Base-by-base conservation (phyloP, 2,329 filamentous ascomycete species). In the Pseudonectria buxi region DNA sequence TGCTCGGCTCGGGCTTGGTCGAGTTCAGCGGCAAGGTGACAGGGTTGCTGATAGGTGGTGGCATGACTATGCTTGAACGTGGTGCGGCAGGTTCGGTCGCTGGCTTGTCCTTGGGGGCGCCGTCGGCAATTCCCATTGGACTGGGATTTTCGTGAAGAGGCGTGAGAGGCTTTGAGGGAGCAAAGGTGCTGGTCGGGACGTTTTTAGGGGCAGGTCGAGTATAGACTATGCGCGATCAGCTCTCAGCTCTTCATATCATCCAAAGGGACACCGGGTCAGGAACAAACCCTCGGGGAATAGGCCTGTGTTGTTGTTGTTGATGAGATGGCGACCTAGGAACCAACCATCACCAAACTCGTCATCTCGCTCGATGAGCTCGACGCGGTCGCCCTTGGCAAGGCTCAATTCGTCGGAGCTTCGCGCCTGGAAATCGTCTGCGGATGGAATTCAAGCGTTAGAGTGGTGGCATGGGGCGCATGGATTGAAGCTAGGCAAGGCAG, bases 381-480 rank as follows among this genome's bases (percentile, higher is more conserved):
- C 82, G 45, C 83, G 78, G 54, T 92, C 85, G 50, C 85, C 89
- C 56, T 94, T 94, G 36, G 78, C 71, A 47, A 98, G 72, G 50
- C 79, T 94, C 55, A 98, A 72, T 70, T 98, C 92, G 64, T 98
- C 92, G 39, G 86, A 83, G 61, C 88, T 94, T 49, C 92, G 81
- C 39, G 90, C 89, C 50, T 81, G 71, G 61, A 98, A 96, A 64
- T 95, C 88, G 65, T 98, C 87, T 94, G 39, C 29, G 37, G 27
- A 28, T 28, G 24, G 29, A 42, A 35, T 41, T 46, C 10, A 43
- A 18, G 33, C 13, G 41, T 41, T 26, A 45, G 47, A 35, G 27
- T 30, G 35, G 22, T 24, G 30, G 30, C 32, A 39, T 33, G 29
- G 26, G 18, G 16, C n/a, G 30, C n/a, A 10, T 31, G 38, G 14